A percentile compares a stretch with the other conserved stretches of the same genome.
phyloP scores from a whole-genome alignment of 345 rosid genomes.

The Luvunga scandens region DNA sequence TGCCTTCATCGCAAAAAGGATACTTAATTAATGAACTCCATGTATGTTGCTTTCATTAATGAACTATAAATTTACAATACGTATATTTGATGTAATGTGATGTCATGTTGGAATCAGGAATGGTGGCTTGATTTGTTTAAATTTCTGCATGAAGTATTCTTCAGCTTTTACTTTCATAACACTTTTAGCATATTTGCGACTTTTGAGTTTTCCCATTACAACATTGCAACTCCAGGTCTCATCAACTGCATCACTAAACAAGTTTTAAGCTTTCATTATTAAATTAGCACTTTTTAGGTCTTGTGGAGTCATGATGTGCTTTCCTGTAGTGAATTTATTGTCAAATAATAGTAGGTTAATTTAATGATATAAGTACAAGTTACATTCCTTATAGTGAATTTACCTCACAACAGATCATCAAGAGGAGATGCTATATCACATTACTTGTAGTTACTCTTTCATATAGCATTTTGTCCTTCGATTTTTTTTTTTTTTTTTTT shows the following conservation, averaged over 20 bases:
- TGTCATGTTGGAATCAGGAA: neutral
- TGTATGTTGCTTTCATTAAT: neutral
- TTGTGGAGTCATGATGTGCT: neutral
- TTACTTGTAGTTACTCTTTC: neutral
- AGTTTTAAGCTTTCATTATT: neutral
- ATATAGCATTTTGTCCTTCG: neutral
- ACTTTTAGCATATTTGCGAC: neutral
- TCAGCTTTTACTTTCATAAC: neutral
- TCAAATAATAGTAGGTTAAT: neutral
- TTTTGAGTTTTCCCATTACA: neutral
- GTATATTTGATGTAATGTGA: neutral
- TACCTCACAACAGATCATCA: neutral
- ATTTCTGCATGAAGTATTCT: neutral
- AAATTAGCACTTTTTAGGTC: neutral
- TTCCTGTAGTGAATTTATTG: neutral
- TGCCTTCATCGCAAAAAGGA: neutral
- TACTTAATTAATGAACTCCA: neutral
- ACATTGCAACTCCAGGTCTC: neutral
- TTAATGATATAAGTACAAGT: neutral
- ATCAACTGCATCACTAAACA: neutral
- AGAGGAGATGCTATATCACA: neutral
- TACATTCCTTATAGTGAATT: neutral
- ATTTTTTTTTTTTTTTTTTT: neutral
- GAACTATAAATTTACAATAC: neutral
- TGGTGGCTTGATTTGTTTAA: constrained; percentile 1